Evolutionary conservation across 352 stramenopile genomes (phyloP).

Genomic region (Phytophthora pistaciae): DNA sequence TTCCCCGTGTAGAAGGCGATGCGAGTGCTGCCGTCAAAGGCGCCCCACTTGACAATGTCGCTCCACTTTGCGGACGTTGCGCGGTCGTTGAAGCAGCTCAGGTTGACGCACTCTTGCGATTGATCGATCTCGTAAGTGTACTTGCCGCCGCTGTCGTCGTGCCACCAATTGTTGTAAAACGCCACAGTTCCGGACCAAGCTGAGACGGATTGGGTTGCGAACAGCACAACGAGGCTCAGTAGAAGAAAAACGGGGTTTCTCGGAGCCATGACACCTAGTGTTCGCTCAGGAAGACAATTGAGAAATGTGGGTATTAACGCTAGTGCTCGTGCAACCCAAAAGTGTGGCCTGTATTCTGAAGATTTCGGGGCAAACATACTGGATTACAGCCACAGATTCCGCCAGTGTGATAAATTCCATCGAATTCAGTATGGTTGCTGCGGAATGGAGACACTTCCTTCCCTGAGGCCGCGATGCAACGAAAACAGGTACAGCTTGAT

Average conservation of each 20-base stretch:
- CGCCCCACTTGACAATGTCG: slow-evolving; percentile 17
- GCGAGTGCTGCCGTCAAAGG: slow-evolving; percentile 19
- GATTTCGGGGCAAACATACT: background rate
- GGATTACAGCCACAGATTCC: too few species aligned
- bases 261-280: background rate
- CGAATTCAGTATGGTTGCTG: background rate
- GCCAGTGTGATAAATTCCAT: background rate
- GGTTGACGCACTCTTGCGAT: slow-evolving; percentile 35
- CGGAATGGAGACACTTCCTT: too few species aligned
- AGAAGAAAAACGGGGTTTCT: background rate
- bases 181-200: slow-evolving; percentile 27
- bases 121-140: slow-evolving; percentile 32
- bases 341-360: background rate
- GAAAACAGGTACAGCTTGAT: too few species aligned
- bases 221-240: background rate
- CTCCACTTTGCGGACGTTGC: slow-evolving; percentile 35
- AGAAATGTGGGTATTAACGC: background rate
- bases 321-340: background rate
- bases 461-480: too few species aligned
- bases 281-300: background rate
- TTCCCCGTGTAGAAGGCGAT: slow-evolving; percentile 41
- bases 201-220: background rate
- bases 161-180: slow-evolving; percentile 24
- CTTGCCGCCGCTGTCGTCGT: slow-evolving; percentile 11
- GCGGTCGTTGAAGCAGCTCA: slow-evolving; percentile 41